Evolutionary conservation across 2,329 filamentous ascomycete genomes (phyloP).

Genomic region (Fusarium caatingaense): DNA sequence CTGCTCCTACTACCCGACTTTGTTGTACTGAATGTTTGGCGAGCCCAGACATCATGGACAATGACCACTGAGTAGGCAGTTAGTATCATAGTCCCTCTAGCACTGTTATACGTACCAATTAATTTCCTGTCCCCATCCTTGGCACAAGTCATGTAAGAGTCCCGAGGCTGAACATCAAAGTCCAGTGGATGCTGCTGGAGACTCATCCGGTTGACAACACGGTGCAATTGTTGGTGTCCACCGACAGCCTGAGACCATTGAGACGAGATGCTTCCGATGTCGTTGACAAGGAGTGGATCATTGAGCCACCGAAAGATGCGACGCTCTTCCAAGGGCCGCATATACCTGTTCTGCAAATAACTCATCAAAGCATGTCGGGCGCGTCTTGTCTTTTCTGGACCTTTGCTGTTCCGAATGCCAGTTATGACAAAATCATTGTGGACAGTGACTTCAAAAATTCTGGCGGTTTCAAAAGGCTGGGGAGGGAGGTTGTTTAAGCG

Average conservation of each 20-base stretch:
- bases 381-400: not conserved
- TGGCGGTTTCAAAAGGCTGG: not conserved
- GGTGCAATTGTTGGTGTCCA: not conserved
- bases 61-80: not conserved
- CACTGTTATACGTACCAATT: not conserved
- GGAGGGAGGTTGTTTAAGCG: not conserved
- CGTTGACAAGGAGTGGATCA: not conserved
- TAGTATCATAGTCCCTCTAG: too few species aligned
- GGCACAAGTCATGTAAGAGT: not conserved
- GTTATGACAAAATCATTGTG: not conserved
- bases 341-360: not conserved
- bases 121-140: not conserved
- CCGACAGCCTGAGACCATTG: not conserved
- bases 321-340: not conserved
- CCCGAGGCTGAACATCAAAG: not conserved
- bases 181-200: not conserved
- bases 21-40: rapidly evolving
- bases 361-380: not conserved
- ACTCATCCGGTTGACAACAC: not conserved
- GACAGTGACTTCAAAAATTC: rapidly evolving
- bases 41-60: not conserved
- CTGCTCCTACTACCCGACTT: not conserved
- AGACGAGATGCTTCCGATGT: not conserved
- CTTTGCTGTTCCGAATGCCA: not conserved
- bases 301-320: not conserved